Base-by-base conservation (phyloP, 2,329 filamentous ascomycete genomes). In the Drechmeria coniospora region DNA sequence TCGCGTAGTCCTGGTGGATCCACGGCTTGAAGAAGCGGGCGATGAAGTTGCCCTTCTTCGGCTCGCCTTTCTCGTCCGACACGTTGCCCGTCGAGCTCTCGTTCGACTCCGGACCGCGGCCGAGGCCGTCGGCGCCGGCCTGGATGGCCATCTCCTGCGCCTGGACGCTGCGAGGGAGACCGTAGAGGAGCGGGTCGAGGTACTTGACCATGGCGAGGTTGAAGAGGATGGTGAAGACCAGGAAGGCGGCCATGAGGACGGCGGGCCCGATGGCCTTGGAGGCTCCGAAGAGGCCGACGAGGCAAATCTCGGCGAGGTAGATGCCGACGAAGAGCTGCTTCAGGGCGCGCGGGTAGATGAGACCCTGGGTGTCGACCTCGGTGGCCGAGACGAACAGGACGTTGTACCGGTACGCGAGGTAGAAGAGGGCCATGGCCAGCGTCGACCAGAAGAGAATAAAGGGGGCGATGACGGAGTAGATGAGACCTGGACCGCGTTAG, bases 331-430 rank as follows among this genome's bases (percentile, higher is more conserved):
- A 71, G 18, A 90, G 67, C 35, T 95, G 86, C 59, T 93, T 82
- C 23, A 95, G 65, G 5, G 82, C 86, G 15, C 82, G 79, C 2
- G 83, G 79, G 47, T 93, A 95, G 43, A 83, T 74, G 14, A 87
- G 72, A 26, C 90, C 87, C 44, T 82, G 82, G 26, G 84, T 93
- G 46, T 95, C 86, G 36, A 92, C 74, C 35, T 74, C 62, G 9
- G 78, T 68, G 39, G 84, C 78, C 26, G 72, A 76, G 10, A 90
- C 79, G 48, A 81, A 93, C 14, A 93, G 61, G 29, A 93, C 53
- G 53, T 87, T 86, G 64, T 93, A 92, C 21, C 79, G 71, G 58
- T 84, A 92, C 29, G 81, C 79, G 28, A 82, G 63, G 51, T 92
- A 90, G 57, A 92, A 81, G 26, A 92, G 58, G 23, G 62, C 68